Evolutionary conservation across 202 grass and related monocot species (phyloP).

Genomic region (Brachypodium distachyon): DNA sequence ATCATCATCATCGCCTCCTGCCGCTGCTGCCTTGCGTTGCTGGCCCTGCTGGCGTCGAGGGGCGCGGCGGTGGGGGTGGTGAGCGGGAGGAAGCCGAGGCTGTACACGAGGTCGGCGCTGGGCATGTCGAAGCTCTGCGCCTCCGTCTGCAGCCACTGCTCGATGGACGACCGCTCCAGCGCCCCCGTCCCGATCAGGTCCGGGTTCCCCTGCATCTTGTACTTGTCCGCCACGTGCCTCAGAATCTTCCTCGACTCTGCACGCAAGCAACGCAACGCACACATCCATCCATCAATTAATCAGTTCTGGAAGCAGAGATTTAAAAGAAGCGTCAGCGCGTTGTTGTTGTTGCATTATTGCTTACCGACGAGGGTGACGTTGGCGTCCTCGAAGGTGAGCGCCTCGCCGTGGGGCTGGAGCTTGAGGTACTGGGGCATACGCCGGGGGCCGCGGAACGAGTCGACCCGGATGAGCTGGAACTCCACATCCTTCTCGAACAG

Average conservation of each 20-base stretch:
- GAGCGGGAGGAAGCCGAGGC: constrained; percentile 30
- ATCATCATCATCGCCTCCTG: background rate
- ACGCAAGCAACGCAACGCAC: background rate
- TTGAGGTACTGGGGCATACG: constrained; percentile 57
- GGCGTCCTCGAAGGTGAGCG: constrained; percentile 70
- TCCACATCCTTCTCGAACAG: constrained; percentile 77
- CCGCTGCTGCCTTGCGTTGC: background rate
- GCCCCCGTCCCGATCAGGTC: constrained; percentile 41
- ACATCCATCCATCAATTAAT: background rate
- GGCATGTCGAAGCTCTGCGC: constrained; percentile 57
- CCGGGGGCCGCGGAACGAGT: constrained; percentile 53
- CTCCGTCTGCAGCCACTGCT: constrained; percentile 81
- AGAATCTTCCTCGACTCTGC: constrained; percentile 63
- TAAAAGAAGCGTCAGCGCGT: no score
- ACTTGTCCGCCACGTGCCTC: constrained; percentile 49
- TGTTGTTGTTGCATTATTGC: background rate
- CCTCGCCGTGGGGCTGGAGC: constrained; percentile 63
- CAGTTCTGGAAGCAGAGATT: no score
- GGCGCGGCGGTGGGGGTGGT: constrained; percentile 1
- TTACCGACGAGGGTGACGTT: constrained; percentile 55
- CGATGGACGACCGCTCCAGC: constrained; percentile 48
- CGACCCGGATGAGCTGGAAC: constrained; percentile 64
- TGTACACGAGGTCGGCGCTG: constrained; percentile 54
- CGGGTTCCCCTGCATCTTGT: constrained; percentile 33
- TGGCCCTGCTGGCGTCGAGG: constrained; percentile 10